Evolutionary conservation across 805 yeast species (phyloP), one percentile per base, ranked within the genome.

Genomic region (Yarrowia deformans): DNA sequence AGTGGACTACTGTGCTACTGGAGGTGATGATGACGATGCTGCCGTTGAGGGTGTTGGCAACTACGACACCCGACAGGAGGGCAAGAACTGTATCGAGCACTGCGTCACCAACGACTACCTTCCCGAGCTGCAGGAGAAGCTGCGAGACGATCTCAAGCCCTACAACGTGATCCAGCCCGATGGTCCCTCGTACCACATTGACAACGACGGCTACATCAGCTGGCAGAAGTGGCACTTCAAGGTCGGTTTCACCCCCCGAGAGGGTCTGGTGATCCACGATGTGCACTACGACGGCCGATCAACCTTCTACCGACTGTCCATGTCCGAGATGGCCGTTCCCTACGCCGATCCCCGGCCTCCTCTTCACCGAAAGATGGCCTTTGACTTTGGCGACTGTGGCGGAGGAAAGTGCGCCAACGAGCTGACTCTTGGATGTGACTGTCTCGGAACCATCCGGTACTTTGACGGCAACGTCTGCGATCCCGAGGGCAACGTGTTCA

Each of bases 151-250:
- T 46, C 82, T 89, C 73, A 90, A 89, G 78, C 95, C 95, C 50
- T 84, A 90, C 76, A 79, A 88, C 72, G 84, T 89, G 91, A 88
- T 80, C 90, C 95, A 90, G 80, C 94, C 95, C 66, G 94, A 90
- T 73, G 96, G 96, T 71, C 87, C 93, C 13, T 87, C 91, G 2
- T 90, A 88, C 81, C 74, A 83, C 29, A 79, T 87, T 58, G 71
- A 72, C 32, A 64, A 70, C 8, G 89, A 88, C 48, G 80, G 85
- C 71, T 86, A 87, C 76, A 84, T 90, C 73, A 79, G 81, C 70
- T 90, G 96, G 96, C 94, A 89, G 80, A 92, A 89, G 32, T 90
- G 95, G 95, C 89, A 87, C 77, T 89, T 90, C 81, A 84, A 89
- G 77, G 90, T 87, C 52, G 83, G 87, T 67, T 81, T 90, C 64